Conservation (phyloP, 192 early-diverging fungal genomes). For the Entomortierella chlamydospora region DNA sequence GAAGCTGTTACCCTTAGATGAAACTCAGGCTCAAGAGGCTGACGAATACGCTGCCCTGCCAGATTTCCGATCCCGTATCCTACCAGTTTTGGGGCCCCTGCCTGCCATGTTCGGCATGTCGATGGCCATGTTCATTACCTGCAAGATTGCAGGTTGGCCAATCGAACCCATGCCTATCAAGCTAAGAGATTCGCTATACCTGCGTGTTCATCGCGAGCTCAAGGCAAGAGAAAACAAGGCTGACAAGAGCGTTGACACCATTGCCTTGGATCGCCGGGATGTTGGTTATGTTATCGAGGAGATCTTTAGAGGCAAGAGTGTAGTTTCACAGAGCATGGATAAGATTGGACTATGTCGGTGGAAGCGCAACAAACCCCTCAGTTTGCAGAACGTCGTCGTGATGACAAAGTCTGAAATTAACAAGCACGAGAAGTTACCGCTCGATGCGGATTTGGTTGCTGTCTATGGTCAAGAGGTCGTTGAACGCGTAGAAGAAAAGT, state of each 20-base stretch:
- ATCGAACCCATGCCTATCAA: constrained; percentile 82
- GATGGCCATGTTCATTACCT: constrained; percentile 89
- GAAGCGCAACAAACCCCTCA: constrained; percentile 74
- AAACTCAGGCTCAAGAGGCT: constrained; percentile 82
- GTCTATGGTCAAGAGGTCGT: constrained; percentile 69
- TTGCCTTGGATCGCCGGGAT: constrained; percentile 75
- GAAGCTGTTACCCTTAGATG: constrained; percentile 89
- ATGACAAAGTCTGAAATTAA: constrained; percentile 86
- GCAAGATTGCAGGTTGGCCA: constrained; percentile 70
- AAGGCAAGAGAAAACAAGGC: constrained; percentile 53
- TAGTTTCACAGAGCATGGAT: constrained; percentile 78
- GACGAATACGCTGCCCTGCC: constrained; percentile 94
- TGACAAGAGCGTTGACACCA: constrained; percentile 21
- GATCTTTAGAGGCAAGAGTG: constrained; percentile 86
- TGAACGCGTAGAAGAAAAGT: constrained; percentile 59
- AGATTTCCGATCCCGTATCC: constrained; percentile 90
- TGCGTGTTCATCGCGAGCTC: constrained; percentile 80
- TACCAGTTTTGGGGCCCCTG: constrained; percentile 88
- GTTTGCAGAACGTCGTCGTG: constrained; percentile 82
- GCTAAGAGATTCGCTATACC: constrained; percentile 78
- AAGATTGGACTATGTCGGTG: constrained; percentile 83
- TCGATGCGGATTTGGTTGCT: constrained; percentile 54
- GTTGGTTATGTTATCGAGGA: constrained; percentile 92
- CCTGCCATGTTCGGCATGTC: constrained; percentile 96
- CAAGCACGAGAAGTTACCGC: constrained; percentile 64